phyloP scores from a whole-genome alignment of 2,329 filamentous ascomycete species.

The Diaporthe australafricana region DNA sequence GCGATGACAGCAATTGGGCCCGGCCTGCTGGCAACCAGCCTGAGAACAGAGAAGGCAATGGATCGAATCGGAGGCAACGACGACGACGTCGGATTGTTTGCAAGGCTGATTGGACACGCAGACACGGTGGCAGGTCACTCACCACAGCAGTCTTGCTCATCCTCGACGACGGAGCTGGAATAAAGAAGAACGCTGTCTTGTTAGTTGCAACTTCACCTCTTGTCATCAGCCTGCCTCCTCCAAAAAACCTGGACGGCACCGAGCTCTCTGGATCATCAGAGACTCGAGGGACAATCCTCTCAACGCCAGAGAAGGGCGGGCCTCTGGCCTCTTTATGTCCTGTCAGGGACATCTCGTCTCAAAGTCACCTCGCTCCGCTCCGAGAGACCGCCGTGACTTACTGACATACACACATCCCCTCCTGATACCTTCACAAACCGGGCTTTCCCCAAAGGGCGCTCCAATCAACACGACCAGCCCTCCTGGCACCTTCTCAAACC shows the following conservation, averaged over 20 bases:
- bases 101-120: slow-evolving; percentile 14
- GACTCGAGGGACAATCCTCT: neutral
- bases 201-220: neutral
- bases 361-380: slow-evolving; percentile 2
- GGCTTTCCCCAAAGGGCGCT: slow-evolving; percentile 15
- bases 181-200: slow-evolving; percentile 25
- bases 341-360: slow-evolving; percentile 20
- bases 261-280: neutral
- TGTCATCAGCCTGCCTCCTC: neutral
- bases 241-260: slow-evolving; percentile 9
- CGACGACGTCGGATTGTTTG: slow-evolving; percentile 30
- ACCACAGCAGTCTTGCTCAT: neutral
- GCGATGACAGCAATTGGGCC: slow-evolving; percentile 25
- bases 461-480: slow-evolving; percentile 11
- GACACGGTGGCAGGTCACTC: slow-evolving; percentile 10
- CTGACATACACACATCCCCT: neutral
- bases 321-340: slow-evolving; percentile 12
- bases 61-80: slow-evolving; percentile 28
- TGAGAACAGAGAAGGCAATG: slow-evolving; percentile 1
- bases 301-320: neutral
- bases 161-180: slow-evolving; percentile 18
- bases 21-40: neutral
- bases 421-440: slow-evolving; percentile 17
- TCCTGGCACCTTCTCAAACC: neutral
- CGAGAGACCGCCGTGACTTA: slow-evolving; percentile 6